These are phyloP conservation scores for Ascodesmis nigricans DNA, from an alignment of 495 filamentous ascomycete species.

Conservation along the genomic window DNA sequence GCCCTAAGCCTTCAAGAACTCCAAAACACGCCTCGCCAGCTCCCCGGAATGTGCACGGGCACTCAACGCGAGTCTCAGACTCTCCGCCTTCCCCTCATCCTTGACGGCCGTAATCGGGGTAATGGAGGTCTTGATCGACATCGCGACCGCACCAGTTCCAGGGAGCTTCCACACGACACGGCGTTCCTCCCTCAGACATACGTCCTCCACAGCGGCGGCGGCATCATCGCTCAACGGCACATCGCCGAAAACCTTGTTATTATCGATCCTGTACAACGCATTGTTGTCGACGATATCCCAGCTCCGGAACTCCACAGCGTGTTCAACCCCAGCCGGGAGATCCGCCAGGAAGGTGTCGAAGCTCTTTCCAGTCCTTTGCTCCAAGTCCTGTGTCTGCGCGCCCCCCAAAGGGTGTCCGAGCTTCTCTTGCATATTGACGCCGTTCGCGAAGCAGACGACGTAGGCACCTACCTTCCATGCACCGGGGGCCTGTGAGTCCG, in stretches of 20 bases:
- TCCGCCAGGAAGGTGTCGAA: conserved; percentile 58
- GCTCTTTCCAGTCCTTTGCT: conserved; percentile 43
- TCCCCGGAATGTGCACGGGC: no score
- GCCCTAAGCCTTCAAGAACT: no score
- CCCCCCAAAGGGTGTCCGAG: conserved; percentile 37
- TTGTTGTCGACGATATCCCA: conserved; percentile 42
- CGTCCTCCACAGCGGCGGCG: conserved; percentile 30
- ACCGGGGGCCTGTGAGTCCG: conserved; percentile 23
- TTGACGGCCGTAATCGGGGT: conserved; percentile 47
- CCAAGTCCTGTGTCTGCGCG: conserved; percentile 43
- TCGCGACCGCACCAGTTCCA: conserved; percentile 40
- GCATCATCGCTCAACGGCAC: conserved; percentile 27
- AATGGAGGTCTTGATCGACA: conserved; percentile 61
- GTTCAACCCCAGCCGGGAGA: conserved; percentile 29
- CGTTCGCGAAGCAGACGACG: conserved; percentile 47
- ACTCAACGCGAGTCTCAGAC: no score
- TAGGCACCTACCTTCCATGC: conserved; percentile 47
- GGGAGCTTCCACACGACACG: conserved; percentile 60
- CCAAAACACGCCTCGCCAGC: no score
- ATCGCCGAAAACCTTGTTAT: conserved; percentile 28
- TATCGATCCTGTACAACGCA: conserved; percentile 32
- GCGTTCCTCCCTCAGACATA: conserved; percentile 44
- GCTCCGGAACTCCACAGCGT: conserved; percentile 34
- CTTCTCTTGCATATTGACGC: conserved; percentile 44
- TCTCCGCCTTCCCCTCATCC: conserved; percentile 41